These are phyloP conservation scores for Coniochaeta hoffmannii DNA, from an alignment of 2,329 filamentous ascomycete genomes.

Conservation along the genomic window DNA sequence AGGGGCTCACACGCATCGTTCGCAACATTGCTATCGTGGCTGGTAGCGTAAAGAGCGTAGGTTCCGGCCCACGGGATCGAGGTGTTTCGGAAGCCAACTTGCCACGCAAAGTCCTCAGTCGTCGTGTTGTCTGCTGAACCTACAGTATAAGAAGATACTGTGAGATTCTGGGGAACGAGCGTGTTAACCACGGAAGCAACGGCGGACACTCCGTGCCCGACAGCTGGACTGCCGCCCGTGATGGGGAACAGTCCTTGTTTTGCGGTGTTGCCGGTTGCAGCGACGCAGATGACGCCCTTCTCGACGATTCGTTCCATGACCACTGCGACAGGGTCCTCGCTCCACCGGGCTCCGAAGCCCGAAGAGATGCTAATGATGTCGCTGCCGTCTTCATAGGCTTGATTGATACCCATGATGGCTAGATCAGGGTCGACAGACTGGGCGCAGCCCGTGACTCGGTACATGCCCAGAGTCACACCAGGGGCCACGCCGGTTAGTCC, in stretches of 20 bases:
- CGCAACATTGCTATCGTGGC: slow-evolving; percentile 17
- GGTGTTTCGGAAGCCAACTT: slow-evolving; percentile 8
- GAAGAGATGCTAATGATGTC: slow-evolving; percentile 24
- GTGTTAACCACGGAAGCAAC: slow-evolving; percentile 18
- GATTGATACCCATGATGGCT: slow-evolving; percentile 31
- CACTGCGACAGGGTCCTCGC: slow-evolving; percentile 16
- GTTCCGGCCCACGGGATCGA: slow-evolving; percentile 8
- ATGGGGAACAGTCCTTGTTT: slow-evolving; percentile 13
- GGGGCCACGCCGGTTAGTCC: slow-evolving; percentile 33
- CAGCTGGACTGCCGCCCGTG: slow-evolving; percentile 14
- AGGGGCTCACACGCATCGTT: slow-evolving; percentile 29
- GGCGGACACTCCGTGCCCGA: slow-evolving; percentile 15
- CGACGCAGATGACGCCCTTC: slow-evolving; percentile 18
- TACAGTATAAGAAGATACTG: slow-evolving; percentile 10
- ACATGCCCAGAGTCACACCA: slow-evolving; percentile 30
- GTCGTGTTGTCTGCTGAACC: slow-evolving; percentile 1
- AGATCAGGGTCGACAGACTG: slow-evolving; percentile 29
- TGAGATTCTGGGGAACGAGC: slow-evolving; percentile 10
- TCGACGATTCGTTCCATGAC: slow-evolving; percentile 20
- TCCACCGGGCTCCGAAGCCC: slow-evolving; percentile 19
- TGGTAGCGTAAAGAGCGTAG: slow-evolving; percentile 19
- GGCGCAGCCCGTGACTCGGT: slow-evolving; percentile 28
- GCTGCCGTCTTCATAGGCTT: slow-evolving; percentile 31
- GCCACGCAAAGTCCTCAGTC: slow-evolving; percentile 9
- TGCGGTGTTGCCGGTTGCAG: slow-evolving; percentile 20